These are phyloP conservation scores for Geotrichum fermentans DNA, from an alignment of 1,139 yeast species.

Conservation along the genomic window DNA sequence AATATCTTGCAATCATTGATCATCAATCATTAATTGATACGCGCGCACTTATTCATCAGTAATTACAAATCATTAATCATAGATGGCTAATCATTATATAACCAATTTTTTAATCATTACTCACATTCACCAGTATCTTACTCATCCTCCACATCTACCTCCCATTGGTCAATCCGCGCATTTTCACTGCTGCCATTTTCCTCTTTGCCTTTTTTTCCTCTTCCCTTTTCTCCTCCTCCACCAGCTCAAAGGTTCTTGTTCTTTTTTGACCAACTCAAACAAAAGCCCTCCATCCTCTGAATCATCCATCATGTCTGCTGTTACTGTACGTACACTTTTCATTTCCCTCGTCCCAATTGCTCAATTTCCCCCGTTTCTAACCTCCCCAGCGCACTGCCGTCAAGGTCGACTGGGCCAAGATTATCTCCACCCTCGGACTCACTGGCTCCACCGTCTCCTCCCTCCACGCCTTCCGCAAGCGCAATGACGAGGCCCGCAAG, in stretches of 20 bases:
- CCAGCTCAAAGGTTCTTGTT: slow-evolving; percentile 5
- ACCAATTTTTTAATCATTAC: not conserved
- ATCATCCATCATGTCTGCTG: slow-evolving; percentile 17
- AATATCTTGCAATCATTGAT: not conserved
- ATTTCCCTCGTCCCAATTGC: not conserved
- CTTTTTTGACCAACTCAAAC: not conserved
- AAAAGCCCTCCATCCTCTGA: slow-evolving; percentile 1
- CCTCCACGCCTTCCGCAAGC: slow-evolving; percentile 89
- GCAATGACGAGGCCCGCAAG: slow-evolving; percentile 96
- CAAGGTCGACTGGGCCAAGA: slow-evolving; percentile 93
- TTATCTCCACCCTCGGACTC: slow-evolving; percentile 82
- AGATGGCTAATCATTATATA: not conserved
- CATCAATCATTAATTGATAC: not conserved
- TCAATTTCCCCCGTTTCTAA: not conserved
- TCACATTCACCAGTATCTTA: not conserved
- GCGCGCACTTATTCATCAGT: no score
- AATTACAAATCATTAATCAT: not conserved
- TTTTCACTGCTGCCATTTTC: not conserved
- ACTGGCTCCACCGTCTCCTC: slow-evolving; percentile 89
- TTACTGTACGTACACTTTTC: slow-evolving; percentile 14
- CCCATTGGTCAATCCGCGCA: slow-evolving; percentile 2
- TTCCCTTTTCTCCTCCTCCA: slow-evolving; percentile 4
- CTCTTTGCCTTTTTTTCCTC: slow-evolving; percentile 8
- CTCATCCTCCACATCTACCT: not conserved
- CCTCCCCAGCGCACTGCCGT: slow-evolving; percentile 49